Base-by-base conservation (phyloP, 2,329 filamentous ascomycete species). In the Lachnellula cervina region DNA sequence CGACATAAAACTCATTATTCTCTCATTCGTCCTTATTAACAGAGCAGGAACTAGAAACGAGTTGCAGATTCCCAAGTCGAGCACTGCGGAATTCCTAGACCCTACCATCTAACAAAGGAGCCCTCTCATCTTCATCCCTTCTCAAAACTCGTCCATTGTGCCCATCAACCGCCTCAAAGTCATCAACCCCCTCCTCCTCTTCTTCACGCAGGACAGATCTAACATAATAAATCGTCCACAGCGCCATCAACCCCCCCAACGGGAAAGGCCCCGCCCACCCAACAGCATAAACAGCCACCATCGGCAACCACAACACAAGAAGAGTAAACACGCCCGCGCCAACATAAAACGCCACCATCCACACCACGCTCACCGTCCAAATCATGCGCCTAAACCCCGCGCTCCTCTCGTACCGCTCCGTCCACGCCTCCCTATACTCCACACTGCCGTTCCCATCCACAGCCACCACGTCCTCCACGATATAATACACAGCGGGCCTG, bases 401-500 rank as follows among this genome's bases (percentile, higher is more conserved):
- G 55, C 72, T 74, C 5, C 70, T 70, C 43, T 71, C 65, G 60
- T 75, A 76, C 17, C 74, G 66, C 14, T 70, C 70, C 19, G 71
- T 68, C 16, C 74, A 66, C 21, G 73, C 73, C 54, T 76, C 72
- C 37, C 74, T 69, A 46, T 70, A 76, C 1, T 70, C 75, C 53
- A 77, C 74, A 0, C 80, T 80, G 5, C 82, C 84, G 5, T 77
- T 79, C 19, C 83, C 85, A 65, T 88, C 86, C 38, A 88, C 85
- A 3, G 82, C 84, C 13, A 86, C 78, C n/a, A 87, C 77, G 62
- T 89, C 86, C 69, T 88, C 86, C 19, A 88, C 80, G 25, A 88
- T 76, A 51, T 84, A 86, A 62, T 86, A 84, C 2, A 81, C 76
- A 3, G 82, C 78, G 0, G 85, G 85, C 19, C 62, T 21, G 2